Percentiles rank a stretch among this genome's conserved stretches.
These are phyloP conservation scores for Blastomyces parvus DNA, from an alignment of 2,329 filamentous ascomycete genomes.

Conservation along the genomic window DNA sequence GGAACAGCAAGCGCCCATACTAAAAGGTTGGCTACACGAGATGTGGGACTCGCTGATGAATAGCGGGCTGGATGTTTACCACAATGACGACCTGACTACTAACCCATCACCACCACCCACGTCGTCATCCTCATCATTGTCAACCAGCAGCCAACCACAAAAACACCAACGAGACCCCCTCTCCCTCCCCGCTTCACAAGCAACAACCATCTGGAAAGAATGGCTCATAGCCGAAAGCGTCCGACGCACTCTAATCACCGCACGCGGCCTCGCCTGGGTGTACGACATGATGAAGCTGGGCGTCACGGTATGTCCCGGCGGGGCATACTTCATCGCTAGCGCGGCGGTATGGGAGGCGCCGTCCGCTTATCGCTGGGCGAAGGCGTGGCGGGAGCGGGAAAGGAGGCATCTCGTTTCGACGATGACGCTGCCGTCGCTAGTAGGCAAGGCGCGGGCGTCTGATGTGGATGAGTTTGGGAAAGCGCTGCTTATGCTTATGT, in stretches of 20 bases:
- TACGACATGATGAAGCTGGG: neutral
- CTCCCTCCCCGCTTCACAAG: neutral
- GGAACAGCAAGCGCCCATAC: slow-evolving; percentile 24
- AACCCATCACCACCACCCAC: neutral
- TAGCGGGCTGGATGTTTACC: slow-evolving; percentile 1
- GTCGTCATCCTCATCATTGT: neutral
- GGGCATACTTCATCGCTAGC: neutral
- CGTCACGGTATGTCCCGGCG: neutral
- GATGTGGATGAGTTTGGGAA: slow-evolving; percentile 6
- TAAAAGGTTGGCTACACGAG: neutral
- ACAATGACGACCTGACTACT: neutral
- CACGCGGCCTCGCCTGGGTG: neutral
- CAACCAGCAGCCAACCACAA: neutral
- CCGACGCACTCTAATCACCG: slow-evolving; percentile 2
- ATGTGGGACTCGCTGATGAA: neutral
- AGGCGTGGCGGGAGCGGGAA: neutral
- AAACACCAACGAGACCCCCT: neutral
- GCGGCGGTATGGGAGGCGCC: neutral
- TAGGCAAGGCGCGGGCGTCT: neutral
- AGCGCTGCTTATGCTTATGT: neutral
- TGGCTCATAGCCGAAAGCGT: neutral
- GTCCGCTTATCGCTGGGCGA: neutral
- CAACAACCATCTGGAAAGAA: neutral
- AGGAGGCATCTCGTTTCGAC: neutral
- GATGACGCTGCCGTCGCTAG: neutral